Conservation (phyloP, 202 grass and related monocot species). For the Zizania palustris region DNA sequence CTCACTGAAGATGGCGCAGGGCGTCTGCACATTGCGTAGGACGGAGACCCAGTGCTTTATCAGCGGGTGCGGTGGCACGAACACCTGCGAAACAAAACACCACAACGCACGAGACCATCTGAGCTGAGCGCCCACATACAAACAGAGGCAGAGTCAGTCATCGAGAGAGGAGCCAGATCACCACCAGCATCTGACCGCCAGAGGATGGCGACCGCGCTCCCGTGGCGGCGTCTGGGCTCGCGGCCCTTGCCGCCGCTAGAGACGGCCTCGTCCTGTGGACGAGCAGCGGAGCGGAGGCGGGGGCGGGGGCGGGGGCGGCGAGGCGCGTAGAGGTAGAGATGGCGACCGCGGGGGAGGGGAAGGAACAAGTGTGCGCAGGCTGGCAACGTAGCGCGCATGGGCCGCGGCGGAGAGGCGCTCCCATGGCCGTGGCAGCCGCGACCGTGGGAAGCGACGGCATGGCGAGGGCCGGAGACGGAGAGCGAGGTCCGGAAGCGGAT, state of each 20-base stretch:
- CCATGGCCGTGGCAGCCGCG: slow-evolving; percentile 26
- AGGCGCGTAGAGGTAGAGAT: slow-evolving; percentile 38
- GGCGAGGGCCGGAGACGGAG: background rate
- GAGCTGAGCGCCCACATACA: slow-evolving; percentile 25
- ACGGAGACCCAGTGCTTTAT: slow-evolving; percentile 98
- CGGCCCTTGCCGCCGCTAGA: slow-evolving; percentile 39
- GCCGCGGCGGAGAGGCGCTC: slow-evolving; percentile 32
- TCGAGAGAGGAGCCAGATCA: slow-evolving; percentile 31
- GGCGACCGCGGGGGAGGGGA: slow-evolving; percentile 31
- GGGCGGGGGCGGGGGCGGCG: slow-evolving; percentile 11
- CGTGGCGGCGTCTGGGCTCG: slow-evolving; percentile 47
- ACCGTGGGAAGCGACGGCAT: slow-evolving; percentile 52
- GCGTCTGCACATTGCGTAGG: slow-evolving; percentile 94
- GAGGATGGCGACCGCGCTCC: slow-evolving; percentile 43
- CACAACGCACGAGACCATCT: slow-evolving; percentile 4
- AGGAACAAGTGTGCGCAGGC: background rate
- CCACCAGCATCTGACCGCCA: slow-evolving; percentile 86
- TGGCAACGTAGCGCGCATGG: slow-evolving; percentile 12
- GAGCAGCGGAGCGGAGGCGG: background rate
- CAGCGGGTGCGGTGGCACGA: slow-evolving; percentile 94
- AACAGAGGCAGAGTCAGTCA: background rate
- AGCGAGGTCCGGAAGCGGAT: slow-evolving; percentile 28
- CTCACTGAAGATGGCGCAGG: slow-evolving; percentile 89
- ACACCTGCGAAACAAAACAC: slow-evolving; percentile 59
- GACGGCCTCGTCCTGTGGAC: slow-evolving; percentile 23